Evolutionary conservation across 257 asterid genomes (phyloP).

Genomic region (Plantago ovata): DNA sequence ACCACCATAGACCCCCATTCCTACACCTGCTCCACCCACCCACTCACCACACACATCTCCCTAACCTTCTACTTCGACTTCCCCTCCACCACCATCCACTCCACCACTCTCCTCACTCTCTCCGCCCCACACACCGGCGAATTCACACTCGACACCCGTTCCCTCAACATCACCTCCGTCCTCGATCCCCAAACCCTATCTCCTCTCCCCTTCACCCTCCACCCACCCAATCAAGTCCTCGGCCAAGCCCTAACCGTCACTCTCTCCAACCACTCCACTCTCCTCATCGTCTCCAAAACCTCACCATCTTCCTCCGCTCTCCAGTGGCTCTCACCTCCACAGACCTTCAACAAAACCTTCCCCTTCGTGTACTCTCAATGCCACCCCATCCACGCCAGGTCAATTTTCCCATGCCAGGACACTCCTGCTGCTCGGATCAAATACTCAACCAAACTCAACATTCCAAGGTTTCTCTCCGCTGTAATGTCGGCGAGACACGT

Average conservation of each 20-base stretch:
- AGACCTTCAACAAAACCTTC: conserved; percentile 63
- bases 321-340: conserved; percentile 90
- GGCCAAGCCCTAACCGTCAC: conserved; percentile 56
- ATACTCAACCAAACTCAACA: conserved; percentile 59
- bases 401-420: conserved; percentile 96
- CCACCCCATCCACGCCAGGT: conserved; percentile 89
- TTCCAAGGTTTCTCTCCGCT: conserved; percentile 64
- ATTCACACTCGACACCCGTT: conserved; percentile 73
- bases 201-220: conserved; percentile 55
- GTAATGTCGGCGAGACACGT: conserved; percentile 81
- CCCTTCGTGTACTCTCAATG: conserved; percentile 95
- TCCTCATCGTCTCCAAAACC: conserved; percentile 49
- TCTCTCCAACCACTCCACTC: conserved; percentile 51
- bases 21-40: conserved; percentile 75
- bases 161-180: conserved; percentile 59
- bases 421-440: conserved; percentile 84
- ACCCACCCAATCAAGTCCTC: conserved; percentile 42
- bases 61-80: conserved; percentile 79
- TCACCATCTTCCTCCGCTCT: conserved; percentile 67
- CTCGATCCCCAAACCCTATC: conserved; percentile 43
- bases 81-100: conserved; percentile 68
- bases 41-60: conserved; percentile 75
- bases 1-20: conserved; percentile 92
- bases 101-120: conserved; percentile 69
- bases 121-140: conserved; percentile 61